A percentile compares a stretch with the other conserved stretches of the same genome.
phyloP scores from a whole-genome alignment of 2,329 filamentous ascomycete genomes.

The Colletotrichum nymphaeae region DNA sequence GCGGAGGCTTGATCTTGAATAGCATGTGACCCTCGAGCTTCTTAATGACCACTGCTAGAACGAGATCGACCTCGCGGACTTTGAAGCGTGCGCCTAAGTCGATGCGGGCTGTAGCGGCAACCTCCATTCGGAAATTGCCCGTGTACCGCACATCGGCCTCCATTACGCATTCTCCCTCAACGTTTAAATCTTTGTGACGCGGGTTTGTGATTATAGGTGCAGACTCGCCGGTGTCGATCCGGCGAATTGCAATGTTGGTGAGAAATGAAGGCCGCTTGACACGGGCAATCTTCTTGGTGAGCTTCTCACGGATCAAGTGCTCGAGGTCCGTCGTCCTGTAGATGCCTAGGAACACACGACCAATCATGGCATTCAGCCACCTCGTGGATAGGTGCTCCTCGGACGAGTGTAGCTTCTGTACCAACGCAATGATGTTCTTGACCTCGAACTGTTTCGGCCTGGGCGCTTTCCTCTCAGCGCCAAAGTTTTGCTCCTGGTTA shows the following conservation, averaged over 20 bases:
- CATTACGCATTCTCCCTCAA: constrained; percentile 89
- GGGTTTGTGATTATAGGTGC: constrained; percentile 92
- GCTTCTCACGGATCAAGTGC: constrained; percentile 82
- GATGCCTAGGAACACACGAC: constrained; percentile 86
- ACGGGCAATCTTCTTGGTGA: constrained; percentile 95
- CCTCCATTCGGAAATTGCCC: constrained; percentile 89
- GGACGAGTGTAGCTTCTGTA: constrained; percentile 90
- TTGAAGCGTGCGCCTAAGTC: constrained; percentile 92
- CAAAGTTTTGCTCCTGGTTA: constrained; percentile 79
- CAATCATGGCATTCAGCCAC: constrained; percentile 93
- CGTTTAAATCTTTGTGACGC: constrained; percentile 86
- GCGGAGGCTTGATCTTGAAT: constrained; percentile 91
- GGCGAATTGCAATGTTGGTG: constrained; percentile 83
- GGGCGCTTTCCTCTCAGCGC: constrained; percentile 68
- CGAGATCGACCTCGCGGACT: constrained; percentile 86
- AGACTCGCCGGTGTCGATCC: constrained; percentile 86
- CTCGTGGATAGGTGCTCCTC: constrained; percentile 91
- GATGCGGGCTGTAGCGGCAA: constrained; percentile 92
- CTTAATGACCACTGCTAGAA: constrained; percentile 87
- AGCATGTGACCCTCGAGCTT: constrained; percentile 87
- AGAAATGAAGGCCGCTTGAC: constrained; percentile 94
- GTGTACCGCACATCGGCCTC: constrained; percentile 91
- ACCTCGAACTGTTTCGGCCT: constrained; percentile 82
- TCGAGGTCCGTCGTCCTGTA: constrained; percentile 89
- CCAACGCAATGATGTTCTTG: constrained; percentile 87